Percentiles rank a stretch among this genome's conserved stretches.
Conservation (phyloP, 2,329 filamentous ascomycete genomes). For the Coniella lustricola region DNA sequence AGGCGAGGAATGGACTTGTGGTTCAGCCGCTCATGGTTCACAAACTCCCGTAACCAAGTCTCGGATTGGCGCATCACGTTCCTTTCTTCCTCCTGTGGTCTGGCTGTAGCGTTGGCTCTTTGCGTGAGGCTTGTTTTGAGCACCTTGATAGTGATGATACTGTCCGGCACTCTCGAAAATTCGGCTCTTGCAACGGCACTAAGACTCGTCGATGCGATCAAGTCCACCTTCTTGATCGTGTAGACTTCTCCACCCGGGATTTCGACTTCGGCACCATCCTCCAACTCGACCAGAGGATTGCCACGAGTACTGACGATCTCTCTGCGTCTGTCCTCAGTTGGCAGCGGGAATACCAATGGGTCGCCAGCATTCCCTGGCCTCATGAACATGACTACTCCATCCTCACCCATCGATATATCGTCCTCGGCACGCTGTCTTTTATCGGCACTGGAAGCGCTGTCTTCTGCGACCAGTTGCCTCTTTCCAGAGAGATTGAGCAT, state of each 20-base stretch:
- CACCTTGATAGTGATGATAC: conserved; percentile 53
- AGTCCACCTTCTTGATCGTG: conserved; percentile 46
- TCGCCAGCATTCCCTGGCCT: conserved; percentile 36
- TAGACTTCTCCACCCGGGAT: conserved; percentile 48
- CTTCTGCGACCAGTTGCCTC: conserved; percentile 39
- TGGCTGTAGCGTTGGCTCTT: conserved; percentile 26
- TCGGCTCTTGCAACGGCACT: conserved; percentile 51
- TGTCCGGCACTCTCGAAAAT: conserved; percentile 45
- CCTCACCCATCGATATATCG: conserved; percentile 28
- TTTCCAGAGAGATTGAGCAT: conserved; percentile 42
- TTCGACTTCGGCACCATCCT: conserved; percentile 40
- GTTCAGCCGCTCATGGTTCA: conserved; percentile 46
- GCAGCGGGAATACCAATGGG: conserved; percentile 45
- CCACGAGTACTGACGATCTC: conserved; percentile 39
- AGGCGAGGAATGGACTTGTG: conserved; percentile 53
- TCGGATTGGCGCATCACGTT: conserved; percentile 53
- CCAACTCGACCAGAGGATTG: conserved; percentile 45
- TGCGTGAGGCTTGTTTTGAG: conserved; percentile 43
- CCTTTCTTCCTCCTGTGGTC: conserved; percentile 43
- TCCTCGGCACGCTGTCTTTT: conserved; percentile 33
- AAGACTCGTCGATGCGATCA: conserved; percentile 48
- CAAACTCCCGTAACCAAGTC: conserved; percentile 52
- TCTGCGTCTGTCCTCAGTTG: conserved; percentile 33
- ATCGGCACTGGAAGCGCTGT: conserved; percentile 29
- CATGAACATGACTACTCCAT: conserved; percentile 50